Evolutionary conservation across 1,284 basidiomycete genomes (phyloP).

Genomic region (Ustilago loliicola): DNA sequence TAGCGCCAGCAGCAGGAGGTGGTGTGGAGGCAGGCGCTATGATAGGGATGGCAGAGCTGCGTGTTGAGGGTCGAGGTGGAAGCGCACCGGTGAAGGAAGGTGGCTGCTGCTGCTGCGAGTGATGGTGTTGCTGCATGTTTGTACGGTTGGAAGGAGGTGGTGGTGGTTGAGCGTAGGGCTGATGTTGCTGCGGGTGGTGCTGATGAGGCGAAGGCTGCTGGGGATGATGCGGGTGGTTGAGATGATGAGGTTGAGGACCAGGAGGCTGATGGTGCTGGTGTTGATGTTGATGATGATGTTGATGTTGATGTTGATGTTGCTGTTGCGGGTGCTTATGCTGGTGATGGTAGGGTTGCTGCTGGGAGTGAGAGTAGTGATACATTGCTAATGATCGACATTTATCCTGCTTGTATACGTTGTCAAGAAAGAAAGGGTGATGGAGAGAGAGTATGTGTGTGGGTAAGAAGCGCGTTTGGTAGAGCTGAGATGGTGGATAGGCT

Average conservation of each 20-base stretch:
- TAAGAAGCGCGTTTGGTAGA: neutral
- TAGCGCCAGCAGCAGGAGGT: constrained; percentile 18
- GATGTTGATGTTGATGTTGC: constrained; percentile 21
- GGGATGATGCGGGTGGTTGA: constrained; percentile 16
- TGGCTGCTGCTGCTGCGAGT: constrained; percentile 29
- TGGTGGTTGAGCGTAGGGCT: constrained; percentile 10
- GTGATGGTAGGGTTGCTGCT: constrained; percentile 43
- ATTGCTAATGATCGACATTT: constrained; percentile 48
- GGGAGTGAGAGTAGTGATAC: constrained; percentile 52
- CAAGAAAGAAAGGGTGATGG: neutral
- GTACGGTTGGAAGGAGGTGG: constrained; percentile 21
- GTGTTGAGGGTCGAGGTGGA: constrained; percentile 33
- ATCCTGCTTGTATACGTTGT: constrained; percentile 16
- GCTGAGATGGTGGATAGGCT: neutral
- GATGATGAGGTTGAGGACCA: constrained; percentile 20
- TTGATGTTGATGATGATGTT: constrained; percentile 22
- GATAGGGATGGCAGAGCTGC: constrained; percentile 57
- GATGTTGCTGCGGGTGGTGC: constrained; percentile 22
- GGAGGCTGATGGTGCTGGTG: constrained; percentile 18
- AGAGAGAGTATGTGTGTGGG: neutral
- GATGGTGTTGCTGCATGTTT: constrained; percentile 41
- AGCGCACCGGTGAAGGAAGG: constrained; percentile 41
- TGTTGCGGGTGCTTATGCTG: constrained; percentile 30
- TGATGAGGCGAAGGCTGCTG: constrained; percentile 22
- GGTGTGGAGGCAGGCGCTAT: constrained; percentile 46